Base-by-base conservation (phyloP, 2,329 filamentous ascomycete genomes). In the Fusarium burgessii region DNA sequence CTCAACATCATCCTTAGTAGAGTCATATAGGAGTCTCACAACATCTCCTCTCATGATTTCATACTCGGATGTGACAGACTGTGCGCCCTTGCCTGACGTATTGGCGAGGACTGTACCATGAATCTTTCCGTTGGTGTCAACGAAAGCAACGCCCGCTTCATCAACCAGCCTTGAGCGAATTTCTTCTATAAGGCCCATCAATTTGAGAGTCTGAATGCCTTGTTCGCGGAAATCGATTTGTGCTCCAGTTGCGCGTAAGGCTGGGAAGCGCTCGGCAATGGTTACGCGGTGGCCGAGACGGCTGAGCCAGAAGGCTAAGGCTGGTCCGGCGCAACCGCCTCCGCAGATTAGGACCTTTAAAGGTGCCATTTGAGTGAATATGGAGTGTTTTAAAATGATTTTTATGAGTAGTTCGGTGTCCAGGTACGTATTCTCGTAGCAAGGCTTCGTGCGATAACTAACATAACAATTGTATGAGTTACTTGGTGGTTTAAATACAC, bases 21-120 rank as follows among this genome's bases (percentile, higher is more conserved):
- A 38, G 12, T 71, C 46, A 32, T 85, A 81, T 0, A 89, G 61
- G 3, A 89, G 70, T 2, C 71, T 74, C 15, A 82, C 84, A 33
- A 89, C 68, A 57, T 88, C 85, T 0, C 85, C 86, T 12, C 87
- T 79, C 81, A 89, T 84, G 50, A 89, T 88, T 76, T 89, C 87
- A 40, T 82, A 84, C 25, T 89, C 86, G 1, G 79, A 81, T 0
- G 84, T 85, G 27, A 87, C 79, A 23, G 74, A 78, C 47, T 82
- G 35, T 63, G 76, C 33, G 73, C 50, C 63, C 58, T 59, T 9
- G 77, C 68, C 68, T 1, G 68, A 69, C 7, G 17, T 71, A 10
- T 71, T 71, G 35, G 68, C 68, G 10, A 69, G 32, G 2, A 72
- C 13, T 18, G 68, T 71, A 5, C 45, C 68, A 0, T 50, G 27